Evolutionary conservation across 139 green algal species (phyloP).

Genomic region (Coccomyxa sp.): DNA sequence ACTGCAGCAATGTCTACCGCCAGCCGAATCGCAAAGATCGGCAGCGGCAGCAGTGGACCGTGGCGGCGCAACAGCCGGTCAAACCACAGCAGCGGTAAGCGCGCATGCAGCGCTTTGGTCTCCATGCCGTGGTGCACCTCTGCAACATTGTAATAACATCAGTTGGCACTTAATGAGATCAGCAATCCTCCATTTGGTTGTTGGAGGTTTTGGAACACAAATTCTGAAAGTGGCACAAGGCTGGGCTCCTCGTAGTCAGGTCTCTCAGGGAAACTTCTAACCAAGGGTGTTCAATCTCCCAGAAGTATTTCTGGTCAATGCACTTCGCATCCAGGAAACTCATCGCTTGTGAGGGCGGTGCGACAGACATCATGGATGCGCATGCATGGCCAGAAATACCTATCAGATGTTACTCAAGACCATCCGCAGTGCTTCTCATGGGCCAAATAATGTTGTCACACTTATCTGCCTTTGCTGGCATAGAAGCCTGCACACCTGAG

Average conservation of each 20-base stretch:
- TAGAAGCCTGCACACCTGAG: neutral
- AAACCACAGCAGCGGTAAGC: conserved; percentile 18
- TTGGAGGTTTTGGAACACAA: neutral
- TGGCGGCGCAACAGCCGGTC: conserved; percentile 5
- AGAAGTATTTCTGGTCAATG: neutral
- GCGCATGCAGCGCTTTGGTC: conserved; percentile 1
- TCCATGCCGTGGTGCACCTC: neutral
- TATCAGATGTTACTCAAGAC: too few species aligned
- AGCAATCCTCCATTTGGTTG: neutral
- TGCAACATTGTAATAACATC: neutral
- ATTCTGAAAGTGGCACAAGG: too few species aligned
- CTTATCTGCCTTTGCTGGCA: neutral
- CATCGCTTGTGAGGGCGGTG: too few species aligned
- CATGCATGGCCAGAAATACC: too few species aligned
- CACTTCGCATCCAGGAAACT: too few species aligned
- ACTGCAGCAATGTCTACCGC: neutral
- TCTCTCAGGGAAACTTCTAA: too few species aligned
- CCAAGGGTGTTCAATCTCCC: neutral
- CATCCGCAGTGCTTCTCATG: neutral
- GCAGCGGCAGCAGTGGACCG: conserved; percentile 17
- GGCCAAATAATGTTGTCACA: neutral
- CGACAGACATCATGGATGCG: too few species aligned
- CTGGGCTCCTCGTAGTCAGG: too few species aligned
- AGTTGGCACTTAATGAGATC: neutral
- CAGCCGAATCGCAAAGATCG: conserved; percentile 3